A percentile compares a stretch with the other conserved stretches of the same genome.
Evolutionary conservation across 1,139 yeast species (phyloP).

Genomic region (Martiniozyma asiatica): DNA sequence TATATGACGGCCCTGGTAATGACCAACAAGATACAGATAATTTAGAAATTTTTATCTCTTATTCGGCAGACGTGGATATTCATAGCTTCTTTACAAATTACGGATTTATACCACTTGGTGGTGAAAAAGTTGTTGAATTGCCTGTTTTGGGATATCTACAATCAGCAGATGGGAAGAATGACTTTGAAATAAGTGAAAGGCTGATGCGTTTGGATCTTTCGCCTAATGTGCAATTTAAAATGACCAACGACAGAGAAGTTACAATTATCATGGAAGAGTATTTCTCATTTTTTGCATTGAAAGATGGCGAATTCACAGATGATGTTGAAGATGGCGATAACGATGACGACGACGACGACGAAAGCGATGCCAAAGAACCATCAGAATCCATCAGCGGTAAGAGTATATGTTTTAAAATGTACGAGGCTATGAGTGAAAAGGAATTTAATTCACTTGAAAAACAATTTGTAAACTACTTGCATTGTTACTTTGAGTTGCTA

Average conservation of each 20-base stretch:
- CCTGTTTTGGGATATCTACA: constrained; percentile 20
- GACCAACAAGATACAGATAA: constrained; percentile 2
- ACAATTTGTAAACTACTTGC: constrained; percentile 15
- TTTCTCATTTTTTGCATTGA: constrained; percentile 20
- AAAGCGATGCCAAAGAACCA: constrained; percentile 7
- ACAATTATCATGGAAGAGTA: constrained; percentile 19
- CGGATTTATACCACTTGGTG: constrained; percentile 43
- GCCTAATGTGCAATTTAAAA: constrained; percentile 24
- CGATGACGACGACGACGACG: constrained; percentile 4
- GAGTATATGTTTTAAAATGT: constrained; percentile 8
- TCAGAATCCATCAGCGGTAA: constrained; percentile 6
- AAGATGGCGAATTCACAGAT: constrained; percentile 9
- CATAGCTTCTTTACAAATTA: constrained; percentile 38
- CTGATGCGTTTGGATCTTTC: constrained; percentile 19
- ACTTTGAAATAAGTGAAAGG: constrained; percentile 10
- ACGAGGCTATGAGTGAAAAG: constrained; percentile 11
- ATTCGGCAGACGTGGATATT: constrained; percentile 35
- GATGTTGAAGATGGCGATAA: constrained; percentile 9
- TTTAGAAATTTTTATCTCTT: constrained; percentile 38
- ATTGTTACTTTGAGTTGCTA: constrained; percentile 11
- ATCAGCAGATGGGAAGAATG: background rate
- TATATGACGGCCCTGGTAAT: constrained; percentile 16
- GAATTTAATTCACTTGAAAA: constrained; percentile 12
- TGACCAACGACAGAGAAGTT: constrained; percentile 10
- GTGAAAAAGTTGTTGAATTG: constrained; percentile 15